phyloP scores from a whole-genome alignment of 2,329 filamentous ascomycete genomes.

The Fusarium udum region DNA sequence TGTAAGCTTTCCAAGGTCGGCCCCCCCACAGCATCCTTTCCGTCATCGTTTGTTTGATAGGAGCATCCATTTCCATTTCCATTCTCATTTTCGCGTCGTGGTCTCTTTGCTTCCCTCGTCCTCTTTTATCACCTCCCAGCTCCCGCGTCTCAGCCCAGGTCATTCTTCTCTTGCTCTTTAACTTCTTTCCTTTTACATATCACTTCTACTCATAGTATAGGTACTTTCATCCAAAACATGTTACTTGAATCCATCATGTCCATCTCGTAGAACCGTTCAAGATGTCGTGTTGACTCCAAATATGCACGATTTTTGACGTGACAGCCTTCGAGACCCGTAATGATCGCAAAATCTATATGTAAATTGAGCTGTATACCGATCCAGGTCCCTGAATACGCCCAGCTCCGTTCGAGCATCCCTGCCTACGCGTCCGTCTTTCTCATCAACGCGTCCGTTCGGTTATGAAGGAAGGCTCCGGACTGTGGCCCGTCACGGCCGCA shows the following conservation, averaged over 20 bases:
- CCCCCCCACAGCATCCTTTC: constrained; percentile 10
- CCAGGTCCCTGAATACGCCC: background rate
- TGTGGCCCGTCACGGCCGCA: constrained; percentile 12
- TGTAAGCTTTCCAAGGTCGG: constrained; percentile 19
- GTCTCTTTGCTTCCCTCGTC: background rate
- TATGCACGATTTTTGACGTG: background rate
- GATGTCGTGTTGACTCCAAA: background rate
- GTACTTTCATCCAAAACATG: background rate
- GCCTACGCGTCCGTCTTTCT: background rate
- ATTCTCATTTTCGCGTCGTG: background rate
- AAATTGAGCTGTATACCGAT: background rate
- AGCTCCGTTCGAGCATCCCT: background rate
- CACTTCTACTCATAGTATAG: background rate
- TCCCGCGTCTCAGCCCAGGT: constrained; percentile 14
- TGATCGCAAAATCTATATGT: background rate
- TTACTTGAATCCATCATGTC: background rate
- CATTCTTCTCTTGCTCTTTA: constrained; percentile 20
- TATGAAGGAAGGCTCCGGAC: constrained; percentile 6
- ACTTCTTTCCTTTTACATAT: constrained; percentile 35
- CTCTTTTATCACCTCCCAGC: background rate
- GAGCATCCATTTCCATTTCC: background rate
- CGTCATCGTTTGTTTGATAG: constrained; percentile 17
- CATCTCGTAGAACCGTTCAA: background rate
- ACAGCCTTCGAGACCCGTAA: background rate
- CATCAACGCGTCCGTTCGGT: constrained; percentile 25